Percentiles rank a stretch among this genome's conserved stretches.
Evolutionary conservation across 2,329 filamentous ascomycete genomes (phyloP).

Genomic region (Epichloe sp.): DNA sequence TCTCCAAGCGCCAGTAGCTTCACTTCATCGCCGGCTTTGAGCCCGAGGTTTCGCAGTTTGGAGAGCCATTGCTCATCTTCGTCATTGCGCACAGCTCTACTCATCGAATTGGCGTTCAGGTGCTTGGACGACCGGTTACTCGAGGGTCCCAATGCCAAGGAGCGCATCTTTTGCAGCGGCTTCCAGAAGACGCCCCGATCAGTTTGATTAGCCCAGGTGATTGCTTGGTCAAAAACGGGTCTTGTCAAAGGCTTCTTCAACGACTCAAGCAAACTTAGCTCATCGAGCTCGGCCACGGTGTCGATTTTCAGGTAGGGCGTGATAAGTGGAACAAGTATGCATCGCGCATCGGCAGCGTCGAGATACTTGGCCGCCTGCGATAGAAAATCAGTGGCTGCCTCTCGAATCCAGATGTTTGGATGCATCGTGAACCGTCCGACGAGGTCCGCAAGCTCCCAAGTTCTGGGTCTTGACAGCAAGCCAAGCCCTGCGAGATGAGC

Average conservation of each 20-base stretch:
- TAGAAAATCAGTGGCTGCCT: constrained; percentile 76
- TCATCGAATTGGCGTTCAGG: constrained; percentile 42
- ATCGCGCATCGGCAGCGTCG: constrained; percentile 67
- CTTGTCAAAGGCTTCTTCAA: constrained; percentile 72
- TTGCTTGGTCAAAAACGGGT: constrained; percentile 69
- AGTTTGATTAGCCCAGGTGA: constrained; percentile 71
- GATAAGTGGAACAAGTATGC: constrained; percentile 69
- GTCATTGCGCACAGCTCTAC: constrained; percentile 60
- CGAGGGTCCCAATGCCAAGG: constrained; percentile 49
- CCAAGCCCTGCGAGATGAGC: constrained; percentile 81
- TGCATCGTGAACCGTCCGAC: constrained; percentile 81
- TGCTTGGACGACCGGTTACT: constrained; percentile 42
- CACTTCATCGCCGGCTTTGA: constrained; percentile 71
- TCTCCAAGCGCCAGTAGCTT: constrained; percentile 79
- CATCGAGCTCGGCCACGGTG: constrained; percentile 52
- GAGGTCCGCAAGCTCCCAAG: constrained; percentile 78
- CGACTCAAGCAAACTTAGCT: constrained; percentile 63
- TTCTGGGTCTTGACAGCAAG: constrained; percentile 69
- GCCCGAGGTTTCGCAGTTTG: constrained; percentile 70
- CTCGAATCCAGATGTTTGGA: constrained; percentile 88
- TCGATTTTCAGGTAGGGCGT: constrained; percentile 68
- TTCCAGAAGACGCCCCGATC: constrained; percentile 86
- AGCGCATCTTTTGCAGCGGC: constrained; percentile 53
- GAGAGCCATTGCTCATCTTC: constrained; percentile 92
- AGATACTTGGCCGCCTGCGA: constrained; percentile 63